Evolutionary conservation across 78 protist genomes (phyloP), one percentile per base, ranked within the genome.

Genomic region (Protostelium mycophagum): DNA sequence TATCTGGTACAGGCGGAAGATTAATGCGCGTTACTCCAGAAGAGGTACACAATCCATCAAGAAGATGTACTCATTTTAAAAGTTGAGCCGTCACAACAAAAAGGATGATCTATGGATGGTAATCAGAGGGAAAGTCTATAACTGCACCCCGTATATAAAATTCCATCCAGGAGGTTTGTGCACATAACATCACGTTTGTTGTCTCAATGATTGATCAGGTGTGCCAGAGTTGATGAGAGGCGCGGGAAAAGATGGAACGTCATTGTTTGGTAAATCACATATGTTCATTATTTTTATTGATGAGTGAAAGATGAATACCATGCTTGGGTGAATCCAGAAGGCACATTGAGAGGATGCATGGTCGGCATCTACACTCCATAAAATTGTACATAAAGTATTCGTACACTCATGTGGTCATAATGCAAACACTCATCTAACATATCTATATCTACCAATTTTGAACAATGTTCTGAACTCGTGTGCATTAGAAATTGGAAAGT

Each of bases 121-220:
- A 28, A 86, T 97, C 86, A 83, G 93, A 36, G 94, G 94, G 25
- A 88, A 88, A 34, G 97, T 96, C 0, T 96, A 97, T 83, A 92
- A 96, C 86, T 86, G 95, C 34, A 93, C 97, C 83, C 37, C 84
- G 0, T 97, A 89, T 90, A 85, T 86, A 16, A 91, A 97, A 10
- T 90, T 90, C 9, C 98, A 97, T 91, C 98, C 98, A 31, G 98
- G 97, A 51, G 98, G 98, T n/a, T n/a, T n/a, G n/a, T n/a, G n/a
- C n/a, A n/a, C n/a, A n/a, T n/a, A n/a, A n/a, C n/a, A n/a, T n/a
- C n/a, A n/a, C n/a, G n/a, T n/a, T n/a, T n/a, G n/a, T n/a, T n/a
- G n/a, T n/a, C n/a, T n/a, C n/a, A n/a, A n/a, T n/a, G n/a, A n/a
- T n/a, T n/a, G n/a, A n/a, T n/a, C n/a, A n/a, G n/a, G 73, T 51